These are phyloP conservation scores for Cercospora zeina DNA, from an alignment of 2,329 filamentous ascomycete genomes.

Conservation along the genomic window DNA sequence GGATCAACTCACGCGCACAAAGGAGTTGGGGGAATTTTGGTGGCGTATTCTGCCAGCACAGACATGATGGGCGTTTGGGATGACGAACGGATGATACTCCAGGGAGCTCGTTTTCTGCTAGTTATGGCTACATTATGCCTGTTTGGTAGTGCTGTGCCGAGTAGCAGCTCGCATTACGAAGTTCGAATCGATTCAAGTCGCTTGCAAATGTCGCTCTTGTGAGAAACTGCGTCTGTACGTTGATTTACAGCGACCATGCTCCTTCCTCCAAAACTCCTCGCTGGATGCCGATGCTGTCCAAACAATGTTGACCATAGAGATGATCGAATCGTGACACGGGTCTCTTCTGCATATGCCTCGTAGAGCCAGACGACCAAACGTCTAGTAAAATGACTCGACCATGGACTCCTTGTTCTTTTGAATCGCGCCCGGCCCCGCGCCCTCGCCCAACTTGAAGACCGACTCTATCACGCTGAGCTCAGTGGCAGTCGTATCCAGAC, in stretches of 20 bases:
- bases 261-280: slow-evolving; percentile 12
- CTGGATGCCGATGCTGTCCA: slow-evolving; percentile 9
- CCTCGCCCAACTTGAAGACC: slow-evolving; percentile 90
- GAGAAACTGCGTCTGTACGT: not conserved
- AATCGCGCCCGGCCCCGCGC: slow-evolving; percentile 71
- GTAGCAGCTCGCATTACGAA: slow-evolving; percentile 16
- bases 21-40: not conserved
- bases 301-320: slow-evolving; percentile 5
- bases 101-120: slow-evolving; percentile 12
- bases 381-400: slow-evolving; percentile 96
- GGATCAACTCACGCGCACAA: not conserved
- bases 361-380: not conserved
- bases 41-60: not conserved
- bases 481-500: slow-evolving; percentile 92
- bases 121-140: slow-evolving; percentile 2
- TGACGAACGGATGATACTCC: slow-evolving; percentile 19
- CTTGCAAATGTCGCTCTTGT: not conserved
- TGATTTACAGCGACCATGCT: not conserved
- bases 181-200: slow-evolving; percentile 6
- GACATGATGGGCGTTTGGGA: slow-evolving; percentile 20
- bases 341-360: not conserved
- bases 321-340: slow-evolving; percentile 13
- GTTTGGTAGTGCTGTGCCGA: slow-evolving; percentile 8
- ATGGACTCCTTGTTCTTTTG: slow-evolving; percentile 94
- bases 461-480: slow-evolving; percentile 95